phyloP scores from a whole-genome alignment of 768 basidiomycete genomes.

The Trametes punicea region DNA sequence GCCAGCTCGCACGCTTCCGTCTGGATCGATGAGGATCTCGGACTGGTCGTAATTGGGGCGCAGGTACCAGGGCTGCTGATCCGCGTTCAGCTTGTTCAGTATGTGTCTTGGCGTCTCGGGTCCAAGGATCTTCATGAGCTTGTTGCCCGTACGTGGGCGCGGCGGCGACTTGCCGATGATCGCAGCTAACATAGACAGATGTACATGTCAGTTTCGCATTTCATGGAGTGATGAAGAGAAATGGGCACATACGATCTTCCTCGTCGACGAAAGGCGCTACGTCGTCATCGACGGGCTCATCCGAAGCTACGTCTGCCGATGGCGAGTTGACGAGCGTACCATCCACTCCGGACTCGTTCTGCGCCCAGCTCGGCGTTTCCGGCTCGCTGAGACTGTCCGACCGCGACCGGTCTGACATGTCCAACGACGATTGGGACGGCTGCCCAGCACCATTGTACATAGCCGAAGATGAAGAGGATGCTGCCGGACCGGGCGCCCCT shows the following conservation, averaged over 20 bases:
- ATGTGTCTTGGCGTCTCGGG: constrained; percentile 47
- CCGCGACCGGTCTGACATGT: constrained; percentile 17
- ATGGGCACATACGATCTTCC: constrained; percentile 27
- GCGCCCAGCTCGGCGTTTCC: constrained; percentile 19
- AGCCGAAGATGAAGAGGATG: constrained; percentile 14
- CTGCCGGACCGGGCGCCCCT: neutral
- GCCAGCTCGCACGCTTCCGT: constrained; percentile 82
- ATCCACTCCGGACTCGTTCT: constrained; percentile 4
- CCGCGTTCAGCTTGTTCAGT: constrained; percentile 39
- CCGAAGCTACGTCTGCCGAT: constrained; percentile 3
- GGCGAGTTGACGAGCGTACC: constrained; percentile 12
- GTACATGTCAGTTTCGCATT: neutral
- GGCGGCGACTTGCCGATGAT: constrained; percentile 28
- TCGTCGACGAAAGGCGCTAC: constrained; percentile 20
- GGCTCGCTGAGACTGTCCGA: constrained; percentile 21
- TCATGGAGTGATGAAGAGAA: neutral
- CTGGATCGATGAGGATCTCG: constrained; percentile 84
- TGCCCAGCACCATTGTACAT: constrained; percentile 27
- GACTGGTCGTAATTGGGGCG: constrained; percentile 72
- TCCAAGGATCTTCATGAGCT: constrained; percentile 70
- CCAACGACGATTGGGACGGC: constrained; percentile 30
- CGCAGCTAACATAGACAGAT: neutral
- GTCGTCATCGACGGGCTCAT: constrained; percentile 14
- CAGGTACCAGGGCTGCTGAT: constrained; percentile 77
- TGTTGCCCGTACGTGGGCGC: constrained; percentile 39